Evolutionary conservation across 805 yeast species (phyloP).

Genomic region (Lipomyces mesembrius): DNA sequence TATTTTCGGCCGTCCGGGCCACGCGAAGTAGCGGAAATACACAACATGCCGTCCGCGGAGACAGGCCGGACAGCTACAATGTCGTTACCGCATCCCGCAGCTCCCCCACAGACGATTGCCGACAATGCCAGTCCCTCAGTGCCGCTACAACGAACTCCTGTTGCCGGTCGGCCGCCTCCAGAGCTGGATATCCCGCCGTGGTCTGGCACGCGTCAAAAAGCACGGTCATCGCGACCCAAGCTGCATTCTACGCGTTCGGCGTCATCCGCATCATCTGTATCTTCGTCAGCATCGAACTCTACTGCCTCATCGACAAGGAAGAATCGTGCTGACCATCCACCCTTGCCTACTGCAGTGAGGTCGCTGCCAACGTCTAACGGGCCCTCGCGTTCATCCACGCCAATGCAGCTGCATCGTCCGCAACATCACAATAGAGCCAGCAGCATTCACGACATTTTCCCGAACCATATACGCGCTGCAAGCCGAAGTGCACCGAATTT

Average conservation of each 20-base stretch:
- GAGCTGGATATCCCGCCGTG: slow-evolving; percentile 22
- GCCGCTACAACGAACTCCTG: background rate
- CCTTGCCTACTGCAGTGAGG: background rate
- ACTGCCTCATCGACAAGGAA: background rate
- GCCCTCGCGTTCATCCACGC: background rate
- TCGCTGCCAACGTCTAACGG: background rate
- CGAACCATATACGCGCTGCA: slow-evolving; percentile 7
- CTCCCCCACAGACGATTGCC: background rate
- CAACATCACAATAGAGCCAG: background rate
- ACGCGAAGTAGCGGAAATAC: background rate
- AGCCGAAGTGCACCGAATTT: slow-evolving; percentile 20
- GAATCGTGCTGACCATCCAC: background rate
- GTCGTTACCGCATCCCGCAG: background rate
- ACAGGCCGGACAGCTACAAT: background rate
- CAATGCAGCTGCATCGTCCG: background rate
- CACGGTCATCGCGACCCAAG: background rate
- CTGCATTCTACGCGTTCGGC: background rate
- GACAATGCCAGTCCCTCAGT: background rate
- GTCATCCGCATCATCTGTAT: slow-evolving; percentile 5
- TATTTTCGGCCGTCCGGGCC: background rate
- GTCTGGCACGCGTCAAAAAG: slow-evolving; percentile 4
- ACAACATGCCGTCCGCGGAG: background rate
- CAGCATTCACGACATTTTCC: slow-evolving; percentile 3
- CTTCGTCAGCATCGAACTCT: background rate
- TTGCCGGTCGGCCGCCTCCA: slow-evolving; percentile 1